phyloP scores from a whole-genome alignment of 768 basidiomycete species.

The Hypholoma fasciculare region DNA sequence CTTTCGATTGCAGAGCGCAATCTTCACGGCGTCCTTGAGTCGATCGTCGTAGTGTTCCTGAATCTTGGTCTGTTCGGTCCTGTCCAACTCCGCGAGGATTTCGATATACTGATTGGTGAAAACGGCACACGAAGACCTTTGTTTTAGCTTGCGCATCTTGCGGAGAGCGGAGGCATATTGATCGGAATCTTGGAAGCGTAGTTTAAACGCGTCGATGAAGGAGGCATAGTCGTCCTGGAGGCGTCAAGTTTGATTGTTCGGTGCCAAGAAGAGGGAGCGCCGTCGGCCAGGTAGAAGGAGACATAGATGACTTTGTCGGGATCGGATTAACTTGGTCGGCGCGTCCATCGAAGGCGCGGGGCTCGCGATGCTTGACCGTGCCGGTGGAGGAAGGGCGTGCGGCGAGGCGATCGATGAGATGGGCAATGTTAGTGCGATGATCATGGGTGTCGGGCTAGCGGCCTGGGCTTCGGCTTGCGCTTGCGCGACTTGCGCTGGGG shows the following conservation, averaged over 20 bases:
- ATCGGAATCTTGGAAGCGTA: conserved; percentile 29
- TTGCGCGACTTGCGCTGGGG: too few species aligned
- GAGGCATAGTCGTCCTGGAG: conserved; percentile 18
- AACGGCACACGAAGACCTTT: too few species aligned
- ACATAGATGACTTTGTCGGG: conserved; percentile 27
- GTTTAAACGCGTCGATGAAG: conserved; percentile 24
- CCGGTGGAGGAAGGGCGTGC: background rate
- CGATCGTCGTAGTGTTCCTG: conserved; percentile 27
- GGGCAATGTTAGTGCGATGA: background rate
- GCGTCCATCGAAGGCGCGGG: background rate
- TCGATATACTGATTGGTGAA: conserved; percentile 31
- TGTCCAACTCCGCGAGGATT: conserved; percentile 23
- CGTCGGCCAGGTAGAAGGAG: conserved; percentile 26
- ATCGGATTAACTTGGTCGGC: conserved; percentile 14
- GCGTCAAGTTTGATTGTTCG: conserved; percentile 18
- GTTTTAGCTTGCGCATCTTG: conserved; percentile 29
- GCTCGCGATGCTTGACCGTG: background rate
- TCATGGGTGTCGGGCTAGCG: background rate
- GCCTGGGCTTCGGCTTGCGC: too few species aligned
- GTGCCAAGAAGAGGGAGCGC: conserved; percentile 31
- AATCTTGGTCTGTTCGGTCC: conserved; percentile 32
- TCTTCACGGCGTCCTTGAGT: conserved; percentile 28
- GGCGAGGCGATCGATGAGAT: background rate
- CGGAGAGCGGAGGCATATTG: conserved; percentile 22
- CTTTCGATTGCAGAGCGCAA: conserved; percentile 16